A percentile compares a stretch with the other conserved stretches of the same genome.
These are phyloP conservation scores for Phytopythium aichiense DNA, from an alignment of 352 stramenopile species.

Conservation along the genomic window DNA sequence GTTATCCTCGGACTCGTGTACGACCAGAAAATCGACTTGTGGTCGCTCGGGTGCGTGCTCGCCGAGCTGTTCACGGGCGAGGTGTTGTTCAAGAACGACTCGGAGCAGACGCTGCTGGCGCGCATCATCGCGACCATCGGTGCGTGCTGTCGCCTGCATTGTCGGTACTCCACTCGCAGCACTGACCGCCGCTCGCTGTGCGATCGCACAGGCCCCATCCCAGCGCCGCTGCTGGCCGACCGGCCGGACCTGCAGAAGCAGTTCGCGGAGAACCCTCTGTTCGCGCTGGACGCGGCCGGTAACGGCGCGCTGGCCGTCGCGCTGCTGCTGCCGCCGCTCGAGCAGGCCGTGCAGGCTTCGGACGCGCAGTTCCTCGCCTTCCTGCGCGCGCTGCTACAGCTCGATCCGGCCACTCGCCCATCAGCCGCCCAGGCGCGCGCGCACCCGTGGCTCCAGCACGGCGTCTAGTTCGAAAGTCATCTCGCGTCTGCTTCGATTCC, in stretches of 20 bases:
- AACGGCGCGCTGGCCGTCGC: constrained; percentile 38
- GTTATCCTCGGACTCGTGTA: constrained; percentile 96
- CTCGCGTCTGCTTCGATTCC: too few relatives aligned
- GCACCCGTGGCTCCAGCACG: constrained; percentile 62
- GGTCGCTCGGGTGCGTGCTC: constrained; percentile 87
- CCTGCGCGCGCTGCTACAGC: constrained; percentile 57
- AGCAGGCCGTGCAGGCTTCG: constrained; percentile 47
- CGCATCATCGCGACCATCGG: constrained; percentile 82
- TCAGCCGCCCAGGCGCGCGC: constrained; percentile 50
- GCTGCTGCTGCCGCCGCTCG: constrained; percentile 37
- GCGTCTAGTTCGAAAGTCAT: too few relatives aligned
- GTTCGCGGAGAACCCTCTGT: constrained; percentile 54
- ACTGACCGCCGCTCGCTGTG: not conserved
- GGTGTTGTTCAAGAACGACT: constrained; percentile 86
- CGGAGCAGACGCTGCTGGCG: constrained; percentile 90
- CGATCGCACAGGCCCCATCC: constrained; percentile 45
- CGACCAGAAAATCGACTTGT: constrained; percentile 85
- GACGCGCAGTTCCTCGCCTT: constrained; percentile 68
- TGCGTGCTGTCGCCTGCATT: constrained; percentile 15
- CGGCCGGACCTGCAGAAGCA: constrained; percentile 49
- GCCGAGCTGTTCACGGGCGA: constrained; percentile 87
- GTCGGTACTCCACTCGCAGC: not conserved
- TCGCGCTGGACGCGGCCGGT: constrained; percentile 41
- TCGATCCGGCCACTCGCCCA: constrained; percentile 49
- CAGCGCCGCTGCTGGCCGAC: constrained; percentile 45